These are phyloP conservation scores for Pyrus bretschneideri DNA, from an alignment of 306 rosid genomes.

Conservation along the genomic window DNA sequence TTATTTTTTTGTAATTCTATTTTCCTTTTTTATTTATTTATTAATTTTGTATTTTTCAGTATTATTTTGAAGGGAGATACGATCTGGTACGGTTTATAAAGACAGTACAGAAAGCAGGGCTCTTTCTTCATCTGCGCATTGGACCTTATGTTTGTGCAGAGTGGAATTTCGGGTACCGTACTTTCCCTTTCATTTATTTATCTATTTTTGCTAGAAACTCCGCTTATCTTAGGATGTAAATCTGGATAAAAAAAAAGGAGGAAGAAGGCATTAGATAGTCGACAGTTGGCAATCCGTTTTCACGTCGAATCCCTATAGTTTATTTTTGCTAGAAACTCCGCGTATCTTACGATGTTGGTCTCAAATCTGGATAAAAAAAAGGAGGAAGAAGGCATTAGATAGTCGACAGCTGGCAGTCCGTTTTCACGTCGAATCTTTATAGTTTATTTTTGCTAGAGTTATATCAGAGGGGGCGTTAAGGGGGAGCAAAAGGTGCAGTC, in stretches of 20 bases:
- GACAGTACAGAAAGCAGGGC: conserved; percentile 85
- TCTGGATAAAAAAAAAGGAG: too few relatives aligned
- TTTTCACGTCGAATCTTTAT: too few relatives aligned
- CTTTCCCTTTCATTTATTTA: not conserved
- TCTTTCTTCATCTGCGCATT: conserved; percentile 87
- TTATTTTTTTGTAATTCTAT: not conserved
- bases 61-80: conserved; percentile 83
- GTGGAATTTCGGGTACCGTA: conserved; percentile 91
- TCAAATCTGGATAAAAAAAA: too few relatives aligned
- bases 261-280: too few relatives aligned
- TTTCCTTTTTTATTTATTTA: not conserved
- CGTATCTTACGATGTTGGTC: too few relatives aligned
- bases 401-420: too few relatives aligned
- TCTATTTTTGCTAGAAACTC: not conserved
- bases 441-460: not conserved
- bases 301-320: too few relatives aligned
- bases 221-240: too few relatives aligned
- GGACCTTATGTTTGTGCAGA: conserved; percentile 97
- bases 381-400: too few relatives aligned
- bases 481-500: too few relatives aligned
- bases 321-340: not conserved
- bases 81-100: conserved; percentile 81
- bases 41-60: conserved; percentile 39
- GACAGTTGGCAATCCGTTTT: too few relatives aligned
- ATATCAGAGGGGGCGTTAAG: not conserved